Base-by-base conservation (phyloP, 371 early-diverging fungal genomes). In the Rhizopus delemar region DNA sequence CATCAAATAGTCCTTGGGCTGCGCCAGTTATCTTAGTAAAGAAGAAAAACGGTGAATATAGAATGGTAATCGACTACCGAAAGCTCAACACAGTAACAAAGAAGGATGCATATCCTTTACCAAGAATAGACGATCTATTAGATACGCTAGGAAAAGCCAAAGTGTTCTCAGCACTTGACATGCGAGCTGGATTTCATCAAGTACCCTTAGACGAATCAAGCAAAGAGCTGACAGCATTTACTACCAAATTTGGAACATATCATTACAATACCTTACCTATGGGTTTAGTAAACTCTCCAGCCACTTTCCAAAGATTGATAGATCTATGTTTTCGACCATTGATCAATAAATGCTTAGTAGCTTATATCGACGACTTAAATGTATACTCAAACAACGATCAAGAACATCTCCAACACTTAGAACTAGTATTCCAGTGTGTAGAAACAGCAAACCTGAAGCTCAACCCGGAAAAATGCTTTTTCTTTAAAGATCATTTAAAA, bases 171-270 rank as follows among this genome's bases (percentile, higher is more conserved):
- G 22, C 22, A 6, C 57, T 5, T 16, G 73, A 16, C 59, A 77
- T 34, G 34, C 57, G 53, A 0, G 46, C 29, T 5, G 81, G 73
- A 0, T 84, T 72, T 56, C 50, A 74, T 39, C 74, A 69, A 15
- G 50, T 85, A 2, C 60, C 60, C 13, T 46, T 83, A 8, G 8
- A 51, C 1, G 28, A 32, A 0, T 56, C n/a, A n/a, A 70, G 73
- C 46, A 51, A 49, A 8, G 29, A 46, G 8, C 80, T 83, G 39
- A 82, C 84, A 0, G 79, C 82, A 0, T 83, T 86, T 60, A 48
- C 61, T 0, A 75, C 80, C 1, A 41, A 62, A 1, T 66, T 55
- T 13, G 82, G 81, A 2, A 61, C 59, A 0, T 69, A 41, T 34
- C 50, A 54, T 8, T 79, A 64, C 51, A 56, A 33, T 2, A 57